Conservation (phyloP, 306 rosid genomes). For the Vigna unguiculata region DNA sequence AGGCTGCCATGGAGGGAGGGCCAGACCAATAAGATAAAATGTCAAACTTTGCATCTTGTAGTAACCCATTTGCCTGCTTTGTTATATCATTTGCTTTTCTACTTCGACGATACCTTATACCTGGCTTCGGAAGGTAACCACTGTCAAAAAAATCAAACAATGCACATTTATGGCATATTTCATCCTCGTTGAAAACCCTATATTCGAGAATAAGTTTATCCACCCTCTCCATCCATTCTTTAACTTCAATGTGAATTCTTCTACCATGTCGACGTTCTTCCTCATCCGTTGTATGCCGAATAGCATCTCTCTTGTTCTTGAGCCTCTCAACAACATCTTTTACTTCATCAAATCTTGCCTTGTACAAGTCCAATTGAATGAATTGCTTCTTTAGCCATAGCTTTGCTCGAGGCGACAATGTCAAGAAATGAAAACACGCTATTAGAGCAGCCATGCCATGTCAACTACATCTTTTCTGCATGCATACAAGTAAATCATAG, state of each 20-base stretch:
- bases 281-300: background rate
- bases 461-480: background rate
- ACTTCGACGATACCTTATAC: slow-evolving; percentile 6
- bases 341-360: background rate
- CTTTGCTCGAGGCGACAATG: background rate
- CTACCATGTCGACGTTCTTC: slow-evolving; percentile 4
- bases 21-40: no score
- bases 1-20: no score
- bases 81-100: background rate
- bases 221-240: background rate
- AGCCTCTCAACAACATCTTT: background rate
- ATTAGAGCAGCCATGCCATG: slow-evolving; percentile 20
- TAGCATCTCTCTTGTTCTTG: background rate
- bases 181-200: background rate
- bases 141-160: background rate
- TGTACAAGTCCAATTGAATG: background rate
- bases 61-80: no score
- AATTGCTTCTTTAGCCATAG: background rate
- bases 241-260: background rate
- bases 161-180: background rate
- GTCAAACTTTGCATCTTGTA: no score
- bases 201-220: background rate
- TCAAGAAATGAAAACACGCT: no score
- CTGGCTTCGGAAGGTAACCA: slow-evolving; percentile 18
- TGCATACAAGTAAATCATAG: no score